Base-by-base conservation (phyloP, 2,329 filamentous ascomycete genomes). In the Trichoderma citrinoviride region DNA sequence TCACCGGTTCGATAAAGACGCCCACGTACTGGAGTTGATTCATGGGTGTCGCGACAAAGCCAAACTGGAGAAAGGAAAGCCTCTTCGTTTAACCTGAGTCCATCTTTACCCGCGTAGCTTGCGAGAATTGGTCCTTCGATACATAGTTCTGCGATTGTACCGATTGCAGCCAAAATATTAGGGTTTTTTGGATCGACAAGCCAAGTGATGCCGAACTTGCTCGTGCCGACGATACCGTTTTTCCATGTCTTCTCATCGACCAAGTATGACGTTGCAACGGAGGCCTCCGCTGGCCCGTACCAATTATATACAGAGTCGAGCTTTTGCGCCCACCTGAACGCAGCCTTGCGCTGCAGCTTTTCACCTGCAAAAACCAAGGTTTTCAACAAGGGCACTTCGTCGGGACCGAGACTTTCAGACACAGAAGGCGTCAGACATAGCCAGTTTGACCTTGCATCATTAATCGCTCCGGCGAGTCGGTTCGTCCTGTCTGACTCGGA, bases 221-320 rank as follows among this genome's bases (percentile, higher is more conserved):
- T 57, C 3, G 49, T 25, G 1, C 61, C 61, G 23, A 64, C 47
- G 14, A 47, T 21, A 17, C 50, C 50, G 49, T 54, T 43, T 2
- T 25, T 47, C 50, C 50, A 57, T 12, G 40, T 41, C 6, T 49
- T 41, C n/a, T 40, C 25, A n/a, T 64, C 23, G 25, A 64, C 46
- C 3, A 27, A 21, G 15, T 29, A 47, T 12, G 61, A 57, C 23
- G 50, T 57, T 5, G 52, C 23, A 10, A 64, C 41, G 6, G 61
- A 57, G 14, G 50, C 40, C 33, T 64, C 61, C 7, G 52, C 61
- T 21, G 61, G 61, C 6, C 61, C 61, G 23, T 64, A 64, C 52
- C 50, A 57, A 52, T 57, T 64, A 23, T 49, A 27, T 21, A 57
- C n/a, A 5, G 14, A 7, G 17, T 63, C 61, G 43, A 63, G 21